phyloP scores from a whole-genome alignment of 2,329 filamentous ascomycete genomes.

The Pseudogymnoascus destructans region DNA sequence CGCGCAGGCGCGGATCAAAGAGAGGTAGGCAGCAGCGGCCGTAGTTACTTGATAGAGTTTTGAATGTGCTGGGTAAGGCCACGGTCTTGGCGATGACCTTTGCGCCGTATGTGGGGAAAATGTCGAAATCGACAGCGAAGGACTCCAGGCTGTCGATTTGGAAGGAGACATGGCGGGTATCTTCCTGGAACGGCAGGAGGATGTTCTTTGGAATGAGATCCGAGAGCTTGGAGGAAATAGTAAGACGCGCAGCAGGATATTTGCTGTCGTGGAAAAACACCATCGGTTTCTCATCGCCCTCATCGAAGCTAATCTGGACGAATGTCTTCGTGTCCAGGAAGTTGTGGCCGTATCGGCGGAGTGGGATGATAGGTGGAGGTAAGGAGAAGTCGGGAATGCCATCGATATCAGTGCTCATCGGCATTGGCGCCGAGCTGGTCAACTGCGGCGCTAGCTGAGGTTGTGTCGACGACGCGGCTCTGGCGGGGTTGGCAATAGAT shows the following conservation, averaged over 20 bases:
- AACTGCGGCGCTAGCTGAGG: constrained; percentile 24
- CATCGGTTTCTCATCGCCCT: constrained; percentile 59
- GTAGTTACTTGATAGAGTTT: constrained; percentile 58
- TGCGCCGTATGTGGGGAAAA: constrained; percentile 93
- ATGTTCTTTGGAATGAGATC: constrained; percentile 95
- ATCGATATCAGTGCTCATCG: constrained; percentile 64
- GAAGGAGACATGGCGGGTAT: constrained; percentile 85
- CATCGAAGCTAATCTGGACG: constrained; percentile 81
- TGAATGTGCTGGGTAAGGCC: constrained; percentile 77
- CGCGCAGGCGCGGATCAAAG: constrained; percentile 80
- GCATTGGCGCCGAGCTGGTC: constrained; percentile 31
- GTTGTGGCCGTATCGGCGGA: constrained; percentile 92
- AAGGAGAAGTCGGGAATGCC: constrained; percentile 85
- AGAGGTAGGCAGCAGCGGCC: constrained; percentile 75
- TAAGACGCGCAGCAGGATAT: constrained; percentile 86
- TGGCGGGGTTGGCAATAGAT: constrained; percentile 29
- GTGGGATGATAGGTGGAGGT: constrained; percentile 88
- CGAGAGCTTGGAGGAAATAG: constrained; percentile 90
- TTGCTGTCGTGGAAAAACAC: constrained; percentile 96
- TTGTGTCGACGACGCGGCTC: constrained; percentile 17
- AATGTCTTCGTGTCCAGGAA: constrained; percentile 97
- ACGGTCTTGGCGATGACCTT: constrained; percentile 96
- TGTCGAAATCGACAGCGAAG: constrained; percentile 92
- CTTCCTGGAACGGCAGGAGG: constrained; percentile 89
- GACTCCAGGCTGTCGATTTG: constrained; percentile 88